Percentiles rank a stretch among this genome's conserved stretches.
Evolutionary conservation across 441 rosid species (phyloP).

Genomic region (Adansonia madagascariensis): DNA sequence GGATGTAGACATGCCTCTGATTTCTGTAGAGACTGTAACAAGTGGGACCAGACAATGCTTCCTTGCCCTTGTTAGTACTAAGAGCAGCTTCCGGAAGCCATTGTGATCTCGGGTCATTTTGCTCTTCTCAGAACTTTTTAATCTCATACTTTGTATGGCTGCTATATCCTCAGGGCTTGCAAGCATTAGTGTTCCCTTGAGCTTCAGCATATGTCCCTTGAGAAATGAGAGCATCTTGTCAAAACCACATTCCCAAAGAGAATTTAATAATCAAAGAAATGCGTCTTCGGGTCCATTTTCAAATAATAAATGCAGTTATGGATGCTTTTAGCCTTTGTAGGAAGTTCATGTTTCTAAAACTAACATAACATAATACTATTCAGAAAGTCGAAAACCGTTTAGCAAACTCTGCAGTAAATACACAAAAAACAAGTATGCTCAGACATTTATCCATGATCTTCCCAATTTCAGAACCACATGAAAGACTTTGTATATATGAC

Average conservation of each 20-base stretch:
- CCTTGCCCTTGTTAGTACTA: conserved; percentile 85
- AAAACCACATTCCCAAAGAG: conserved; percentile 9
- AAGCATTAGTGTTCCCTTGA: conserved; percentile 92
- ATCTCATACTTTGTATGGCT: conserved; percentile 81
- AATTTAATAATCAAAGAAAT: neutral
- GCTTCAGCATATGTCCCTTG: conserved; percentile 91
- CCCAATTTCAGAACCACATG: neutral
- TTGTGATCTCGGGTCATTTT: conserved; percentile 98
- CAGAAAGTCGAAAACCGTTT: neutral
- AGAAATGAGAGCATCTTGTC: conserved; percentile 32
- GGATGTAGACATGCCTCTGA: conserved; percentile 68
- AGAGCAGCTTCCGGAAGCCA: conserved; percentile 91
- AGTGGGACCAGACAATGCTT: conserved; percentile 88
- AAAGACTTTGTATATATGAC: neutral
- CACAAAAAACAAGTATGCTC: neutral
- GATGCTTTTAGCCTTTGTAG: neutral
- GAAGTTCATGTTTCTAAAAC: neutral
- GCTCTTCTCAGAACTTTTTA: conserved; percentile 90
- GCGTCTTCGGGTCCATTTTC: conserved; percentile 17
- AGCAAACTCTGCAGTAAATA: neutral
- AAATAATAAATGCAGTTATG: conserved; percentile 19
- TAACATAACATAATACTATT: neutral
- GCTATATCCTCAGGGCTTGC: conserved; percentile 93
- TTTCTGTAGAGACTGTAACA: conserved; percentile 61
- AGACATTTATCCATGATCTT: neutral